Evolutionary conservation across 805 yeast species (phyloP), one percentile per base, ranked within the genome.

Genomic region (Cyberlindnera sargentensis): DNA sequence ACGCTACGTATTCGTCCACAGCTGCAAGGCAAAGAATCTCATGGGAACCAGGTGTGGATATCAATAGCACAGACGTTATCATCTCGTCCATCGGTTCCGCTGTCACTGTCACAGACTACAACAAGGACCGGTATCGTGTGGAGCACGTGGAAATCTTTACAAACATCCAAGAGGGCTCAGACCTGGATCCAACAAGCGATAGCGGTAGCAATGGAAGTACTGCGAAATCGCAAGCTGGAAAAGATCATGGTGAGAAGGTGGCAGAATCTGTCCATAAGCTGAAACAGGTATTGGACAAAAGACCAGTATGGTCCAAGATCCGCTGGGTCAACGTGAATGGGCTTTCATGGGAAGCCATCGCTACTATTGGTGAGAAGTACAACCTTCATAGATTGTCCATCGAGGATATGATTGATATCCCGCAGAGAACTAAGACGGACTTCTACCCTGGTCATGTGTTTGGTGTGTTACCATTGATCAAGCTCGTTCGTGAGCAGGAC

Each of bases 331-430:
- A 74, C 47, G 76, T 77, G 24, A 76, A 75, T 52, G 83, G 82
- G 0, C 58, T 78, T n/a, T 73, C 80, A 2, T 75, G 80, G 80
- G 82, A 76, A 42, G 78, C 79, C 6, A 70, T 78, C 6, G 64
- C 73, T 7, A 57, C 68, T 1, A 63, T 78, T 34, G 71, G 74
- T 2, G 59, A 66, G 35, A 58, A 61, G 39, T 78, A 68, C 53
- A 57, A 65, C 20, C 57, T 78, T 23, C 84, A 78, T 54, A 68
- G 78, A 25, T 61, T 78, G 37, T 76, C 82, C 0, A 63, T 78
- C 37, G 84, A 78, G 54, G 83, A 78, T 53, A 71, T 78, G 78
- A 72, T 78, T 37, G 83, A 78, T 57, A 68, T 76, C 27, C 82
- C 83, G 4, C 81, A 76, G 45, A 61, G 84, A 27, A 76, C 83